Evolutionary conservation across 306 rosid genomes (phyloP).

Genomic region (Bauhinia variegata): DNA sequence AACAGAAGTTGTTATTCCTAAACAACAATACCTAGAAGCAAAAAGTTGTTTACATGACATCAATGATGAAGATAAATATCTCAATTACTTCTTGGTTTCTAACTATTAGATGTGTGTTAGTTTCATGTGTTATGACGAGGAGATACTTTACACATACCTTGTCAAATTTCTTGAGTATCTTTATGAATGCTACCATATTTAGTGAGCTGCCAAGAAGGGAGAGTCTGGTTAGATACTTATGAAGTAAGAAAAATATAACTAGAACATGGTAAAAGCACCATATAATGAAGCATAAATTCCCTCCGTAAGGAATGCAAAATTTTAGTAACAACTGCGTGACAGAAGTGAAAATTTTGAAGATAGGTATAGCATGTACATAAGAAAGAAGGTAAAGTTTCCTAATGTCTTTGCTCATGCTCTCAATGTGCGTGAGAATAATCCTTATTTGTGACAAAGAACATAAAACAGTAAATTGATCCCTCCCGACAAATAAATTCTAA

Average conservation of each 20-base stretch:
- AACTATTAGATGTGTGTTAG: background rate
- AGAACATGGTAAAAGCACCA: background rate
- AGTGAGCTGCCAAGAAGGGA: slow-evolving; percentile 57
- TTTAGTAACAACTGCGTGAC: background rate
- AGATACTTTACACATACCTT: slow-evolving; percentile 55
- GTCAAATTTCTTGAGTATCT: slow-evolving; percentile 90
- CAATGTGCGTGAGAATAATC: too few relatives aligned
- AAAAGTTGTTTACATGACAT: background rate
- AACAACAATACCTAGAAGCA: slow-evolving; percentile 1
- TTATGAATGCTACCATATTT: slow-evolving; percentile 79
- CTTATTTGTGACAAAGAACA: too few relatives aligned
- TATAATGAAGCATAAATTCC: background rate
- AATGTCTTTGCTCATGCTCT: too few relatives aligned
- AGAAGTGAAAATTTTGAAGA: background rate
- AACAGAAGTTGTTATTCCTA: too few relatives aligned
- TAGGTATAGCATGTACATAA: background rate
- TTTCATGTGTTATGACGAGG: background rate
- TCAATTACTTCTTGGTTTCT: background rate
- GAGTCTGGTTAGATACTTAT: slow-evolving; percentile 27
- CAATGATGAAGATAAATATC: background rate
- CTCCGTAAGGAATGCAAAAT: slow-evolving; percentile 17
- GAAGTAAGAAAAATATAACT: background rate
- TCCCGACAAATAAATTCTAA: too few relatives aligned
- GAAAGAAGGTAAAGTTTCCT: background rate
- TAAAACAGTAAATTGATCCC: too few relatives aligned